Base-by-base conservation (phyloP, 495 filamentous ascomycete genomes). In the Hypoxylon crocopeplum region DNA sequence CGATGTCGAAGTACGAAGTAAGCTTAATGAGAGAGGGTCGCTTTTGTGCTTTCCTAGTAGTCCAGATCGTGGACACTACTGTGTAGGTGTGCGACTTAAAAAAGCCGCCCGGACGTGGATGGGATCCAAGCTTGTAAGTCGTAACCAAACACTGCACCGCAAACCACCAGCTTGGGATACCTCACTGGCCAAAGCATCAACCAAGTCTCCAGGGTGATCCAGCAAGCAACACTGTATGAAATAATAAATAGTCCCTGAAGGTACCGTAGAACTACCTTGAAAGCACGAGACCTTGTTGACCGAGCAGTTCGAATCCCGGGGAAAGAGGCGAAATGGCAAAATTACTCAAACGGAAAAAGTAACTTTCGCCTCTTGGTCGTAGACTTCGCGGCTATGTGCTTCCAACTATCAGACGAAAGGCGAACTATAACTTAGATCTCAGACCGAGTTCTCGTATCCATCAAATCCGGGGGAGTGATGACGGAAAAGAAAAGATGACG, bases 211-310 rank as follows among this genome's bases (percentile, higher is more conserved):
- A 40, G 17, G 12, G 44, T 16, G 24, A 46, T 50, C 29, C 32
- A 7, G 38, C 24, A 37, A 48, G 36, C 38, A 44, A 12, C 20
- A 33, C 24, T 39, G n/a, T n/a, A n/a, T n/a, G 27, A 48, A 47
- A 48, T 55, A 56, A 22, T 51, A 48, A 44, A 40, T 44, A 48
- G 34, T 38, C 34, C 32, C 32, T n/a, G 53, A 49, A 47, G 17
- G 21, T 11, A 3, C 17, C 12, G 25, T 56, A 44, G 47, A 54
- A 56, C 41, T 38, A 41, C 32, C 45, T 19, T 30, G 46, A 49
- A 54, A 58, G 16, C 54, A 58, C 55, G 55, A 59, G 49, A 36
- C n/a, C n/a, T n/a, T n/a, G n/a, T 40, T 19, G 42, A 54, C 60
- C 60, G 49, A 51, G 39, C 19, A n/a, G 27, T 42, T 49, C 48